Conservation (phyloP, 1,284 basidiomycete species). For the Ganoderma lucidum region DNA sequence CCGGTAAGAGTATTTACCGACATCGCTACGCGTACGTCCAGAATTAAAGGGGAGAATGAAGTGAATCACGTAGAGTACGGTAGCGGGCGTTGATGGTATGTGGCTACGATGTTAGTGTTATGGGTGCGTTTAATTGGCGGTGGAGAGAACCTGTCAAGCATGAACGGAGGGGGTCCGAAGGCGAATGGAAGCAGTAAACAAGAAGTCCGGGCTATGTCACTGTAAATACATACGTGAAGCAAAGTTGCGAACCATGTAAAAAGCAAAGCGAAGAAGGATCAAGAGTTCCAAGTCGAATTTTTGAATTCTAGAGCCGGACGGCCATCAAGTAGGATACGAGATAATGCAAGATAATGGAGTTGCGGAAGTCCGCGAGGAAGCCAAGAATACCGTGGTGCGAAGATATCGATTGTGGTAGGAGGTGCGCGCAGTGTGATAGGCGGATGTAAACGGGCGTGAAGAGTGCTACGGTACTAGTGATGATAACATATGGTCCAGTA, state of each 20-base stretch:
- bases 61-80: conserved; percentile 1
- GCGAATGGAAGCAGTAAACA: conserved; percentile 2
- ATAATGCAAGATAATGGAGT: conserved; percentile 9
- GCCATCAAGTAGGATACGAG: conserved; percentile 19
- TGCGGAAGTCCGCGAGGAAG: conserved; percentile 11
- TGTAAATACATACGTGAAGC: conserved; percentile 1
- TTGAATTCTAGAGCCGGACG: conserved; percentile 17
- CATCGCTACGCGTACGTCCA: background rate
- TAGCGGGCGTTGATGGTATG: background rate
- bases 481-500: conserved; percentile 35
- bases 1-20: background rate
- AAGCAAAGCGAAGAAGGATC: background rate
- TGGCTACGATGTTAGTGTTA: background rate
- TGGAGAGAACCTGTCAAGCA: background rate
- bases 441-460: background rate
- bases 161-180: background rate
- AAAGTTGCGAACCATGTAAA: background rate
- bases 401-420: background rate
- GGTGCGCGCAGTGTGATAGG: background rate
- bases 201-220: conserved; percentile 2
- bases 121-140: too few relatives aligned
- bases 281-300: background rate
- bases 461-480: conserved; percentile 18
- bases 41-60: background rate
- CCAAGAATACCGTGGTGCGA: conserved; percentile 4